Evolutionary conservation across 75 land plant species (phyloP), one percentile per base, ranked within the genome.

Genomic region (Gnetum montanum): DNA sequence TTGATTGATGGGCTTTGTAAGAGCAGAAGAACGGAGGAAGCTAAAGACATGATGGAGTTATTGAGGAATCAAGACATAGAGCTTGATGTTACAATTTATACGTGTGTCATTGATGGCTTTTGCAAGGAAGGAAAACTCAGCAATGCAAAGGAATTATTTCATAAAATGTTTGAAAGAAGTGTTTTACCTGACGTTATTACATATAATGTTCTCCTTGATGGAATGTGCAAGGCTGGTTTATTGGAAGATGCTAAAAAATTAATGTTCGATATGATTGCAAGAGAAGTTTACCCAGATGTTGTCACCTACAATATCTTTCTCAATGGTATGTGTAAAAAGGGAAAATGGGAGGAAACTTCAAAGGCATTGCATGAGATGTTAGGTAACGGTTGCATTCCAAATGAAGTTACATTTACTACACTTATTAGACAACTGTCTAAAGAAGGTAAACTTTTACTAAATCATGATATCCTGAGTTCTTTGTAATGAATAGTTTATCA

Each of bases 1-100:
- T 34, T 88, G 12, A 54, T 88, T 57, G 71, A 84, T 54, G 93
- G 93, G 8, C 67, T 88, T 37, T 84, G 85, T 56, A 61, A 71
- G 60, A 70, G 61, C 33, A 77, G 82, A 6, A 64, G 46, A 47
- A 41, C 66, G 25, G 63, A 58, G 35, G 71, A 67, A 60, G 89
- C 93, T 35, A 60, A 70, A 36, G 26, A 31, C 24, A 34, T 75
- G 10, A 51, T 78, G 37, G 34, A 72, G 12, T 62, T 60, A 30
- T 77, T 77, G 56, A 65, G 65, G 40, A 41, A 66, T 25, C 40
- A 8, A 10, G 68, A 54, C 15, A 69, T 58, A 34, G 25, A 54
- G 31, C 23, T 70, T 19, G 73, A 76, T 56, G 60, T 43, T 3
- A 60, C 40, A 71, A 65, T 73, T 15, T 84, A 70, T 56, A 63